Percentiles rank a stretch among this genome's conserved stretches.
Conservation (phyloP, 2,329 filamentous ascomycete species). For the Dothideomycetidae sp. region DNA sequence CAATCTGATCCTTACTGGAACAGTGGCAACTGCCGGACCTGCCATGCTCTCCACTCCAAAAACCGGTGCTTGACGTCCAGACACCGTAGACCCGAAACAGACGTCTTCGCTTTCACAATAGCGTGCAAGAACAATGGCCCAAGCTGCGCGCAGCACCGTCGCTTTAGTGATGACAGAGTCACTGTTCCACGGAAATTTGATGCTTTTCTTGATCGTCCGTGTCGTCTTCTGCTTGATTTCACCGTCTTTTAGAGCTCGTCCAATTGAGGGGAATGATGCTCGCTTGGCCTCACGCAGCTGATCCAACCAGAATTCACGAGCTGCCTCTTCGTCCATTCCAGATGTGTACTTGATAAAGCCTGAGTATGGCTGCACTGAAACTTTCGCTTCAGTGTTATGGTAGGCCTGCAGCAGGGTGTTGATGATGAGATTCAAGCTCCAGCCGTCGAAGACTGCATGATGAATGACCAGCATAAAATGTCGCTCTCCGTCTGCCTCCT, state of each 20-base stretch:
- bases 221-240: not conserved
- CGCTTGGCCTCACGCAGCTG: not conserved
- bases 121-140: conserved; percentile 1
- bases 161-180: not conserved
- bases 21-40: conserved; percentile 2
- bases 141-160: conserved; percentile 1
- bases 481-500: not conserved
- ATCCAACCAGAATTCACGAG: not conserved
- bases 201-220: not conserved
- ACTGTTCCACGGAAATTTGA: not conserved
- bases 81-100: not conserved
- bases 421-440: conserved; percentile 1
- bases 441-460: conserved; percentile 6
- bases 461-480: conserved; percentile 1
- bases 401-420: not conserved
- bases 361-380: not conserved
- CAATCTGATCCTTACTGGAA: not conserved
- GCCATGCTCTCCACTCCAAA: not conserved
- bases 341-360: conserved; percentile 1
- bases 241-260: not conserved
- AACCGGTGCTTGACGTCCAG: not conserved
- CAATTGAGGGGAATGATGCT: not conserved
- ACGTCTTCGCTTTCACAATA: conserved; percentile 1
- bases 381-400: not conserved
- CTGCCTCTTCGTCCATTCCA: not conserved